These are phyloP conservation scores for Brachypodium distachyon DNA, from an alignment of 202 grass and related monocot genomes.

Conservation along the genomic window DNA sequence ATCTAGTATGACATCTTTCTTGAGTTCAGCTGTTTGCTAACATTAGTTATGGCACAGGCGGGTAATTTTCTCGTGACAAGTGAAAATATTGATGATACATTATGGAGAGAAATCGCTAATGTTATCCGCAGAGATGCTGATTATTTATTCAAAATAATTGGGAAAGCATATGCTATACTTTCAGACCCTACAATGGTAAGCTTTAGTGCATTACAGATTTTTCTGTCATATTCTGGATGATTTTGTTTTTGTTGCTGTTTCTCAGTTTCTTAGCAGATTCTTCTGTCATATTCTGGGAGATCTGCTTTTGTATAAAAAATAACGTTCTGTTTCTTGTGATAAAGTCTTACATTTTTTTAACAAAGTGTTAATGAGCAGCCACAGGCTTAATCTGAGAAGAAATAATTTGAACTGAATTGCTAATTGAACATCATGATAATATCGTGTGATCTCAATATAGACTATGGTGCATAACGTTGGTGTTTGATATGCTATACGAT, in stretches of 20 bases:
- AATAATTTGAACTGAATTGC: not conserved
- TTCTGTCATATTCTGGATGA: not conserved
- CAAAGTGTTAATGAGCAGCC: not conserved
- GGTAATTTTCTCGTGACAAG: conserved; percentile 59
- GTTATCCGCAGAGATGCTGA: conserved; percentile 62
- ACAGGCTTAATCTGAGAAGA: not conserved
- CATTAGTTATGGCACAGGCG: conserved; percentile 43
- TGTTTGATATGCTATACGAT: not conserved
- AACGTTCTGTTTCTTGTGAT: too few species aligned
- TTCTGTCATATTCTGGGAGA: too few species aligned
- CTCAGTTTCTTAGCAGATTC: not conserved
- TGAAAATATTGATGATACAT: conserved; percentile 50
- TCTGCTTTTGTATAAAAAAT: too few species aligned
- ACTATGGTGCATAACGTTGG: not conserved
- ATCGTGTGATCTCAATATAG: not conserved
- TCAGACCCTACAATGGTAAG: conserved; percentile 63
- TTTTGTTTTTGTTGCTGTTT: not conserved
- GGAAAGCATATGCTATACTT: conserved; percentile 81
- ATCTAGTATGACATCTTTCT: not conserved
- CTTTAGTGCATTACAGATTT: not conserved
- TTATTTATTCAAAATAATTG: conserved; percentile 90
- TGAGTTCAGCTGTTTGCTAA: conserved; percentile 20
- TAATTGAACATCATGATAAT: not conserved
- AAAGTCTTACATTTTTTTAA: not conserved
- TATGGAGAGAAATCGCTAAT: conserved; percentile 42